phyloP scores from a whole-genome alignment of 345 rosid species.

The Toxicodendron radicans region DNA sequence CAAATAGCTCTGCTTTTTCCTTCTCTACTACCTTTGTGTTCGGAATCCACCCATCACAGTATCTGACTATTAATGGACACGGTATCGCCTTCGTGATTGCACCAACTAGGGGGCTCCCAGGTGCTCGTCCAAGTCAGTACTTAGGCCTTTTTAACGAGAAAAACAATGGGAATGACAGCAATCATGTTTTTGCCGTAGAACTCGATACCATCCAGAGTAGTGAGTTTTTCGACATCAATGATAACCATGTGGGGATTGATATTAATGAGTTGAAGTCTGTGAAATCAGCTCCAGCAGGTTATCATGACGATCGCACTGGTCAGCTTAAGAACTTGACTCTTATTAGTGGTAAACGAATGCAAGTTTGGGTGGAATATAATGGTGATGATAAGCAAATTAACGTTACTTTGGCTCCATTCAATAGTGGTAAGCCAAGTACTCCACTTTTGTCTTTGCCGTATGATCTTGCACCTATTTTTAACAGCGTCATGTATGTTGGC shows the following conservation, averaged over 20 bases:
- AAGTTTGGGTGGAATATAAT: conserved; percentile 53
- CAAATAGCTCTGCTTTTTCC: conserved; percentile 9
- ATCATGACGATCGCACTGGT: conserved; percentile 22
- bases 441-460: conserved; percentile 43
- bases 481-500: conserved; percentile 53
- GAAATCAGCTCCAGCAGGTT: conserved; percentile 38
- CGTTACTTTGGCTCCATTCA: conserved; percentile 42
- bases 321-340: conserved; percentile 28
- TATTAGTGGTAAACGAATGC: conserved; percentile 36
- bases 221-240: conserved; percentile 42
- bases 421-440: conserved; percentile 32
- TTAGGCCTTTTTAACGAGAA: conserved; percentile 49
- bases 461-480: conserved; percentile 47
- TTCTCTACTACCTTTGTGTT: conserved; percentile 47
- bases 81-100: conserved; percentile 57
- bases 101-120: conserved; percentile 43
- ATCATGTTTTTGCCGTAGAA: conserved; percentile 57
- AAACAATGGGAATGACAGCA: conserved; percentile 37
- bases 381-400: conserved; percentile 25
- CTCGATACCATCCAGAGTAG: conserved; percentile 43
- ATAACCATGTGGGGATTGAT: conserved; percentile 69
- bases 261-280: conserved; percentile 43
- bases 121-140: conserved; percentile 32
- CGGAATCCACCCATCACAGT: conserved; percentile 45
- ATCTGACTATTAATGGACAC: conserved; percentile 29